These are phyloP conservation scores for Tylopilus vinaceipallidus DNA, from an alignment of 768 basidiomycete genomes.

Conservation along the genomic window DNA sequence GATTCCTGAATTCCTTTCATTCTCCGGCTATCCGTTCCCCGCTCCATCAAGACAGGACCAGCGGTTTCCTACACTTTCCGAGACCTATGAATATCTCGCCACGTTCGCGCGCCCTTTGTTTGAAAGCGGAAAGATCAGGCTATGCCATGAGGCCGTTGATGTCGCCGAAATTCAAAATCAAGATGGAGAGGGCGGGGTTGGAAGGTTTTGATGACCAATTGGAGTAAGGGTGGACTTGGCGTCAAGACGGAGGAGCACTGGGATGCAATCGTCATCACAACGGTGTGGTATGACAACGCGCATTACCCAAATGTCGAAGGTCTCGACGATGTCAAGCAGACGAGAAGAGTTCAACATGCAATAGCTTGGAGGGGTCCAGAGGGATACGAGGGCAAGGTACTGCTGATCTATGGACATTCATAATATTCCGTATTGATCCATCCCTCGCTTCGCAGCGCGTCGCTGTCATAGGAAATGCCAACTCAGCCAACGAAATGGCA, in stretches of 20 bases:
- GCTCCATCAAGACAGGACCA: constrained; percentile 20
- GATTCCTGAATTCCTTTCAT: constrained; percentile 39
- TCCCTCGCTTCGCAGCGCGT: constrained; percentile 33
- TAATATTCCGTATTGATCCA: neutral
- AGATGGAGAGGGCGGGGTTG: constrained; percentile 32
- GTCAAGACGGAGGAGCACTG: constrained; percentile 36
- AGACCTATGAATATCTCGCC: constrained; percentile 29
- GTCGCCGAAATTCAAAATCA: constrained; percentile 35
- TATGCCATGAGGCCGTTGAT: constrained; percentile 39
- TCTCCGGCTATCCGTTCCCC: constrained; percentile 32
- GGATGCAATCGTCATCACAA: constrained; percentile 50
- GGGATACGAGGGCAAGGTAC: constrained; percentile 35
- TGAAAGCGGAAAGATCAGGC: constrained; percentile 34
- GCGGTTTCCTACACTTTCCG: constrained; percentile 29
- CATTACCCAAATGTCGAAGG: constrained; percentile 45
- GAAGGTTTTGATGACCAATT: constrained; percentile 39
- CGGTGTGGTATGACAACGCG: constrained; percentile 45
- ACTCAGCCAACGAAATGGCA: constrained; percentile 53
- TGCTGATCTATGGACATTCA: neutral
- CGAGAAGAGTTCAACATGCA: constrained; percentile 42
- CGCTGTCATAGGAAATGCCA: constrained; percentile 49
- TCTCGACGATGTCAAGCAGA: constrained; percentile 34
- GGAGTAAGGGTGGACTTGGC: constrained; percentile 27
- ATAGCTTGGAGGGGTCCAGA: constrained; percentile 41
- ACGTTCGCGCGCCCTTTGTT: constrained; percentile 25